These are phyloP conservation scores for Cornus florida DNA, from an alignment of 148 eudicot species.

Conservation along the genomic window DNA sequence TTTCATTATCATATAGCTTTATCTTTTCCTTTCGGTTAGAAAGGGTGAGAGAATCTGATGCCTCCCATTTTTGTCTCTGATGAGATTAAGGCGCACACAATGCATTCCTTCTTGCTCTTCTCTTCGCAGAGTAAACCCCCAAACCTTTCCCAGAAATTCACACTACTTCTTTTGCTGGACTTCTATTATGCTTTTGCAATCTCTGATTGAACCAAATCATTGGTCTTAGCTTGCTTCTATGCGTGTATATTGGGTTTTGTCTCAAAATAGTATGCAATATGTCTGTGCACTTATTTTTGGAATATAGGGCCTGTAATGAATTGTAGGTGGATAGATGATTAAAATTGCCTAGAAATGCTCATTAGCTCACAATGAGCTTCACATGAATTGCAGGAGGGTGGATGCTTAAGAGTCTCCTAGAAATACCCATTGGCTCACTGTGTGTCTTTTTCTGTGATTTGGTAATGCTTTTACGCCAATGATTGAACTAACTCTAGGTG, in stretches of 20 bases:
- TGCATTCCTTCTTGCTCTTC: slow-evolving; percentile 65
- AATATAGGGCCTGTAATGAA: too few relatives aligned
- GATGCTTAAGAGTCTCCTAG: background rate
- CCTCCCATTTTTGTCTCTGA: slow-evolving; percentile 36
- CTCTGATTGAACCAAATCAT: background rate
- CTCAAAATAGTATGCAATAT: background rate
- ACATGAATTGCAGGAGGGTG: background rate
- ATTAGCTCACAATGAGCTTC: background rate
- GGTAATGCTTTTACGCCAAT: background rate
- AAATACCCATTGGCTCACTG: background rate
- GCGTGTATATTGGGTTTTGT: background rate
- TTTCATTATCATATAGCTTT: slow-evolving; percentile 18
- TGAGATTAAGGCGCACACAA: slow-evolving; percentile 68
- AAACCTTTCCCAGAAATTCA: background rate
- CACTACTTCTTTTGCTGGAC: background rate
- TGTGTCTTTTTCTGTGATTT: background rate
- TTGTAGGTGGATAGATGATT: background rate
- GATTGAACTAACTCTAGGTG: background rate
- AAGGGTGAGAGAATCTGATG: slow-evolving; percentile 18
- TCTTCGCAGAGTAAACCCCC: slow-evolving; percentile 48
- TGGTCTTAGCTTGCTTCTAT: background rate
- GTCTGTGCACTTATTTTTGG: background rate
- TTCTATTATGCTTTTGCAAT: background rate
- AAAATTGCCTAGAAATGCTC: background rate
- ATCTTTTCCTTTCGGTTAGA: slow-evolving; percentile 16